These are phyloP conservation scores for Nemophila menziesii DNA, from an alignment of 257 asterid species.

Conservation along the genomic window DNA sequence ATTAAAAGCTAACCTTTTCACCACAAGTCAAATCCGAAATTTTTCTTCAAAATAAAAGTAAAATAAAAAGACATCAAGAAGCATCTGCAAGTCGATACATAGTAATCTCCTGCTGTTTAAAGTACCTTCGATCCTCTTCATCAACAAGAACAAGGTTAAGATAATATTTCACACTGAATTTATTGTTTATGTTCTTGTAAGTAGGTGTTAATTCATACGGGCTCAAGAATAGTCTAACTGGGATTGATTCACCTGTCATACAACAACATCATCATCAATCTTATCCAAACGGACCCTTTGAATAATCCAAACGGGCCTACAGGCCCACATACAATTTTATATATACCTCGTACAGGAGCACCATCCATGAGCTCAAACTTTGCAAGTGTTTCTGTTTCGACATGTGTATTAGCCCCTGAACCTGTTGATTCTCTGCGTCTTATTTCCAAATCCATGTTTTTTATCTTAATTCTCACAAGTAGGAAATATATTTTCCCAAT, in stretches of 20 bases:
- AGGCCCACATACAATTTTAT: too few relatives aligned
- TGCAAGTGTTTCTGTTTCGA: constrained; percentile 97
- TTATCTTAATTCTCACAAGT: constrained; percentile 90
- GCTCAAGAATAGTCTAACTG: constrained; percentile 86
- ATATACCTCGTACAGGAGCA: constrained; percentile 99
- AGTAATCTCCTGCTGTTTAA: constrained; percentile 92
- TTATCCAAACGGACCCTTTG: too few relatives aligned
- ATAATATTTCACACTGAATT: constrained; percentile 87
- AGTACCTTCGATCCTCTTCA: constrained; percentile 94
- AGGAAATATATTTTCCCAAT: constrained; percentile 91
- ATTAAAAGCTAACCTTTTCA: constrained; percentile 12
- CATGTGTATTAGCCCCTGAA: constrained; percentile 89
- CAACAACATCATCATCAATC: constrained; percentile 7
- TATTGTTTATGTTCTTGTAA: constrained; percentile 80
- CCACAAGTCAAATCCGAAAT: constrained; percentile 1
- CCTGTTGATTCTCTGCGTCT: constrained; percentile 96
- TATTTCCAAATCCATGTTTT: constrained; percentile 97
- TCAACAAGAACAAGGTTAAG: constrained; percentile 96
- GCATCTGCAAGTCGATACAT: constrained; percentile 68
- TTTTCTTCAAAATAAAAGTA: too few relatives aligned
- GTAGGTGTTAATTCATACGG: constrained; percentile 96
- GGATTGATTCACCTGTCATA: constrained; percentile 87
- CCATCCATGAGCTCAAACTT: constrained; percentile 99
- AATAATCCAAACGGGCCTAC: too few relatives aligned
- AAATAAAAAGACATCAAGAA: constrained; percentile 22